These are phyloP conservation scores for Dioszegia hungarica DNA, from an alignment of 768 basidiomycete genomes.

Conservation along the genomic window DNA sequence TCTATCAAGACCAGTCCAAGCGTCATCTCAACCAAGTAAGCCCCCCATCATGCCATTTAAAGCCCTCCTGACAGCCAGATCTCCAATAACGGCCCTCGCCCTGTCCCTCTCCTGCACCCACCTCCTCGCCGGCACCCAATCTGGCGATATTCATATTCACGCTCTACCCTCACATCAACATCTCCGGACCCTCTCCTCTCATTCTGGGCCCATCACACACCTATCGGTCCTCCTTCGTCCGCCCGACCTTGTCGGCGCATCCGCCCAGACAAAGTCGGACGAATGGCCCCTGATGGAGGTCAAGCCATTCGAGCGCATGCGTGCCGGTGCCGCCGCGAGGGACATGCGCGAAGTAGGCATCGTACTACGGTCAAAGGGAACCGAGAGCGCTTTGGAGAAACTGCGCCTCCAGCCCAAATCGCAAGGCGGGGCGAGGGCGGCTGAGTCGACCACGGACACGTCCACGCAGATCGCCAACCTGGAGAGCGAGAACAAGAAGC, in stretches of 20 bases:
- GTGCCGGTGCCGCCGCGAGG: constrained; percentile 33
- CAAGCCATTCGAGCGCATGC: constrained; percentile 45
- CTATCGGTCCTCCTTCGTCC: constrained; percentile 78
- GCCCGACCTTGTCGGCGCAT: constrained; percentile 61
- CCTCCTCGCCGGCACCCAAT: constrained; percentile 73
- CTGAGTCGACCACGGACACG: not conserved
- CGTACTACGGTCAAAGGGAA: constrained; percentile 19
- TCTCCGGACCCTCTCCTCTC: constrained; percentile 63
- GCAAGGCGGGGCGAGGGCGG: not conserved
- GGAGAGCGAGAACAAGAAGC: constrained; percentile 63
- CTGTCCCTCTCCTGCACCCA: constrained; percentile 73
- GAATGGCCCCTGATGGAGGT: constrained; percentile 46
- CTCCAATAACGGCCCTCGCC: constrained; percentile 66
- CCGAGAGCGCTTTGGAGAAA: not conserved
- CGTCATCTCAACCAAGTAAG: constrained; percentile 63
- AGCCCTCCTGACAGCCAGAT: constrained; percentile 51
- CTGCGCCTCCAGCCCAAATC: not conserved
- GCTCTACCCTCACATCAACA: constrained; percentile 87
- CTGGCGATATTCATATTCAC: constrained; percentile 71
- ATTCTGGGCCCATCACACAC: constrained; percentile 61
- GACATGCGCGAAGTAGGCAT: constrained; percentile 37
- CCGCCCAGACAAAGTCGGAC: constrained; percentile 15
- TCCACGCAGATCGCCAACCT: constrained; percentile 56
- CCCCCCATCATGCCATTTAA: constrained; percentile 20
- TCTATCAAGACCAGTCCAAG: constrained; percentile 31